Base-by-base conservation (phyloP, 2,329 filamentous ascomycete genomes). In the Calonectria naviculata region DNA sequence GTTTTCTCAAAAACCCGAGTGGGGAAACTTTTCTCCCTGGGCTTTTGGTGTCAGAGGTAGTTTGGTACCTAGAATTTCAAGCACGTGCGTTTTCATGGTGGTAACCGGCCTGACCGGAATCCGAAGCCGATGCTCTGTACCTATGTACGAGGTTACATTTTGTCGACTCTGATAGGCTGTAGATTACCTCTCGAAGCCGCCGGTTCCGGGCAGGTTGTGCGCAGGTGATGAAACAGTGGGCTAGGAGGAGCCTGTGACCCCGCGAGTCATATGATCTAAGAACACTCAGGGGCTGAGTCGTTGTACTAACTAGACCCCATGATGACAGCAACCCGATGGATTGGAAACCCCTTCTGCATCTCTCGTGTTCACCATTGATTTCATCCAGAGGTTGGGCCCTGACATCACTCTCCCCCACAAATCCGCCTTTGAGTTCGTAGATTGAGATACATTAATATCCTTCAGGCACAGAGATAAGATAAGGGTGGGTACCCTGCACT, bases 201-300 rank as follows among this genome's bases (percentile, higher is more conserved):
- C 12, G 13, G 12, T 19, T 21, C 21, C 9, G n/a, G 13, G 24
- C 8, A 34, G 52, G 34, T n/a, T n/a, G n/a, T n/a, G n/a, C n/a
- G n/a, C 52, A 47, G 44, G n/a, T 65, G 52, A 70, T 65, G 34
- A 65, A 60, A 65, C 21, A 49, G 26, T 21, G 42, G 42, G 38
- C 67, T 49, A 64, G 15, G 19, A 24, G 8, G 21, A 68, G 26
- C n/a, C 21, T 21, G 28, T n/a, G 60, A 60, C 49, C 24, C 38
- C 41, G 49, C 61, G 34, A 69, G 26, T 61, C 52, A 61, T 52
- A 54, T 15, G n/a, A 44, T 24, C 9, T 5, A 5, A 46, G 42
- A 7, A 4, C 42, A 24, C n/a, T 24, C 21, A 46, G 21, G 12
- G n/a, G 10, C 19, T 29, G 10, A 15, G 17, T 5, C 13, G 13